Conservation (phyloP, 2,329 filamentous ascomycete genomes). For the Mycosphaerella arachidis region DNA sequence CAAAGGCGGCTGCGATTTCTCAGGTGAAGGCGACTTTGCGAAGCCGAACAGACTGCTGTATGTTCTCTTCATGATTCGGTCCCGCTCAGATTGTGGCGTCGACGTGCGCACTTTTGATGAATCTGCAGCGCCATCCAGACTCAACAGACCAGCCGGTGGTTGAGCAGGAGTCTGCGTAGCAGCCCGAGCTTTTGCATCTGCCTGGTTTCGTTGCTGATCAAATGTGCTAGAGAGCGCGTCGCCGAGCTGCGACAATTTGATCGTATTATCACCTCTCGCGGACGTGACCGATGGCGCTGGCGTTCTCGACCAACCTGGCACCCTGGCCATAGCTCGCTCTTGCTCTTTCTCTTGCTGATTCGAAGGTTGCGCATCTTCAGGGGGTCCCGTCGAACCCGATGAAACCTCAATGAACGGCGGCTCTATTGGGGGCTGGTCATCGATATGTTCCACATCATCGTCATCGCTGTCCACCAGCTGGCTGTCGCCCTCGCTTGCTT, state of each 20-base stretch:
- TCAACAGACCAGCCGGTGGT: conserved; percentile 9
- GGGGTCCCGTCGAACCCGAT: background rate
- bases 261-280: background rate
- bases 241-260: background rate
- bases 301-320: background rate
- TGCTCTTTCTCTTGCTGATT: background rate
- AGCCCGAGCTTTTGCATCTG: background rate
- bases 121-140: conserved; percentile 19
- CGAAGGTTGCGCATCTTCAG: background rate
- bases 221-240: background rate
- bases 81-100: conserved; percentile 28
- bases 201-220: background rate
- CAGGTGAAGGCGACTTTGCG: conserved; percentile 23
- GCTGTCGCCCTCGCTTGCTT: conserved; percentile 6
- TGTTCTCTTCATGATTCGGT: conserved; percentile 28
- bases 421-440: background rate
- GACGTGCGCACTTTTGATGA: conserved; percentile 5
- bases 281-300: background rate
- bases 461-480: background rate
- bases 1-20: conserved; percentile 6
- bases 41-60: conserved; percentile 32
- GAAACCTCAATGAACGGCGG: background rate
- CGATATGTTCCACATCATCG: conserved; percentile 10
- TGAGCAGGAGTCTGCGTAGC: conserved; percentile 8
- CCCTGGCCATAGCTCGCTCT: background rate